Evolutionary conservation across 2,329 filamentous ascomycete genomes (phyloP).

Genomic region (Gnomoniopsis smithogilvyi): DNA sequence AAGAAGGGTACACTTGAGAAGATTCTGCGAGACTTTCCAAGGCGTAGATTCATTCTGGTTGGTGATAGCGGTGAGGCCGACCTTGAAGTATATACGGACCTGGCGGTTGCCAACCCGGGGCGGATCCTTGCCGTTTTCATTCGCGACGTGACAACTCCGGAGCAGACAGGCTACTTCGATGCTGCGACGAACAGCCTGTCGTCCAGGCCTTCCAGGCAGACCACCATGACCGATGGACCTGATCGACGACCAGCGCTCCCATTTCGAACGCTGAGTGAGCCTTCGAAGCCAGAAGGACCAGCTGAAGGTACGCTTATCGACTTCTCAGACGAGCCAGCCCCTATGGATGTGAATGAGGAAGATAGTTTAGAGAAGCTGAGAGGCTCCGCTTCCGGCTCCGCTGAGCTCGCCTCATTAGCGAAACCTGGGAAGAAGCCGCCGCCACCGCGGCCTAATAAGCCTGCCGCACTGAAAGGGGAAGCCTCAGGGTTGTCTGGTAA

Average conservation of each 20-base stretch:
- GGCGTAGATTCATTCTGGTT: conserved; percentile 84
- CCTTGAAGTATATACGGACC: conserved; percentile 92
- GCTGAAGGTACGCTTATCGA: conserved; percentile 61
- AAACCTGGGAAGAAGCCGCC: conserved; percentile 30
- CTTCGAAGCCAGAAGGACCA: conserved; percentile 30
- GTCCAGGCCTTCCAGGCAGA: conserved; percentile 25
- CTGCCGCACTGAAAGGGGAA: conserved; percentile 48
- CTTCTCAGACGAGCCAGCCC: conserved; percentile 50
- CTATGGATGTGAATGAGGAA: conserved; percentile 32
- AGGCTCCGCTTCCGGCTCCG: conserved; percentile 2
- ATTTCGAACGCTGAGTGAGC: conserved; percentile 25
- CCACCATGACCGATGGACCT: conserved; percentile 20
- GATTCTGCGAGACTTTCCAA: conserved; percentile 84
- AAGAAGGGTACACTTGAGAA: conserved; percentile 86
- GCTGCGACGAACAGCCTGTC: conserved; percentile 37
- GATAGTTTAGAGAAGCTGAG: conserved; percentile 29
- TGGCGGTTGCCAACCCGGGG: conserved; percentile 80
- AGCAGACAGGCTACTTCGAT: conserved; percentile 75
- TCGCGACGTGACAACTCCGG: conserved; percentile 84
- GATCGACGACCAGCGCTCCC: conserved; percentile 30
- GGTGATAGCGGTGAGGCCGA: conserved; percentile 97
- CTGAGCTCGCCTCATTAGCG: conserved; percentile 13
- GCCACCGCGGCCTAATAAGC: conserved; percentile 58
- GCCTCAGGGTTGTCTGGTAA: conserved; percentile 28
- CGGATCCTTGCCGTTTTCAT: conserved; percentile 88